Evolutionary conservation across 2,329 filamentous ascomycete species (phyloP), one percentile per base, ranked within the genome.

Genomic region (Verticillium isaacii): DNA sequence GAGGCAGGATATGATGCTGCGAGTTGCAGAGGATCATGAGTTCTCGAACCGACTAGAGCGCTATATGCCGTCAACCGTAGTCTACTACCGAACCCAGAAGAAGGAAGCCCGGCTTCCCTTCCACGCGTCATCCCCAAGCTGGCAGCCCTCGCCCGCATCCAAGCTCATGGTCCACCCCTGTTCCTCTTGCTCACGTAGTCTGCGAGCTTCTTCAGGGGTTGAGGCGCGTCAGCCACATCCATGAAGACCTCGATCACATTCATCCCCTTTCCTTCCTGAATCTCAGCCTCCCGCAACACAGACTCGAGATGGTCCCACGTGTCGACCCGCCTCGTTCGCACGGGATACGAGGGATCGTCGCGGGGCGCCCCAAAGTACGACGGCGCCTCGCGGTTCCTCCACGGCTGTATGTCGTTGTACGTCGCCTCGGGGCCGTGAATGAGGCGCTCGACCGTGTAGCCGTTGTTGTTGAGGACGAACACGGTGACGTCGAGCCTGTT

Each of bases 401-500:
- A 57, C 5, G 55, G 55, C 32, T 57, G 55, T 9, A 57, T 23
- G 32, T 57, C 55, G 34, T 57, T 57, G 32, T 34, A 57, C 15
- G 7, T 37, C 15, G 32, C 29, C n/a, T 37, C 19, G 55, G 37
- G 37, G 0, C 55, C 55, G 29, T 57, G 55, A 23, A 57, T 57
- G 32, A 57, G 32, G n/a, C 55, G 55, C 55, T 57, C 55, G n/a
- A 57, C 23, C 14, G 55, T 57, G 29, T 57, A 57, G 32, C 55
- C 55, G 32, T 14, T 23, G 32, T 57, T 57, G 55, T 57, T 57
- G 17, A 57, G 14, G 55, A 57, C 32, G 32, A 57, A 57, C 9
- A 57, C 37, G 32, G 19, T 36, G 32, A 82, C 77, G 45, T 82
- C 75, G 23, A 85, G 74, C 3, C 78, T 75, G 61, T 83, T 76